Evolutionary conservation across 495 filamentous ascomycete species (phyloP).

Genomic region (Hypoxylon intermedium): DNA sequence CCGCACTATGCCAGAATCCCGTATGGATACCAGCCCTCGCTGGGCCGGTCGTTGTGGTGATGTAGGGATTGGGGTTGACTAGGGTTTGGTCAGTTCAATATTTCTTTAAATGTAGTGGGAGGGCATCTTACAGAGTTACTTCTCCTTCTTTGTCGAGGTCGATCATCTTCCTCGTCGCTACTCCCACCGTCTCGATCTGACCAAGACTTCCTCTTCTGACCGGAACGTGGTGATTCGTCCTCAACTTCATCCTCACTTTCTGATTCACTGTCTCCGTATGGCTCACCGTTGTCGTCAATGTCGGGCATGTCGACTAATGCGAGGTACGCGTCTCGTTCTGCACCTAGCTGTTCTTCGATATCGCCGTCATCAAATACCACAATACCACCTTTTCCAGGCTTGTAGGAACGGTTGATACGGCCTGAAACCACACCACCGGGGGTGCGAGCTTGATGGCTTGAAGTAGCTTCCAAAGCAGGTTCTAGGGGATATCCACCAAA

Average conservation of each 20-base stretch:
- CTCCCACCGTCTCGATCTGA: conserved; percentile 73
- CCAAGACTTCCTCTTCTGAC: conserved; percentile 85
- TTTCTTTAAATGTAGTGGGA: neutral
- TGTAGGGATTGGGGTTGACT: conserved; percentile 67
- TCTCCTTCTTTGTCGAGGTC: conserved; percentile 77
- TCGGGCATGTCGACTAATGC: conserved; percentile 89
- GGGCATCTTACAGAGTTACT: conserved; percentile 75
- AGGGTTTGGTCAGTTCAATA: conserved; percentile 41
- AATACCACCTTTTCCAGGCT: conserved; percentile 80
- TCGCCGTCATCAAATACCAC: conserved; percentile 96
- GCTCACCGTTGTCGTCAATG: conserved; percentile 73
- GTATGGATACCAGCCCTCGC: conserved; percentile 57
- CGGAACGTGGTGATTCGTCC: conserved; percentile 41
- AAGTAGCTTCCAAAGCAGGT: conserved; percentile 55
- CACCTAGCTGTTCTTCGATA: conserved; percentile 82
- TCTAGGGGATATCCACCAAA: conserved; percentile 74
- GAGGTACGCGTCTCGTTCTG: conserved; percentile 80
- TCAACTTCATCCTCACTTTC: conserved; percentile 53
- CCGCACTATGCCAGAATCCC: conserved; percentile 48
- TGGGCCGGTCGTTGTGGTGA: conserved; percentile 59
- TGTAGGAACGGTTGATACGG: conserved; percentile 71
- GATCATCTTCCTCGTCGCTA: conserved; percentile 71
- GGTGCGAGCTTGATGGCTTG: conserved; percentile 55
- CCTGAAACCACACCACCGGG: conserved; percentile 65
- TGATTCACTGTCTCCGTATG: conserved; percentile 58